phyloP scores from a whole-genome alignment of 148 eudicot genomes.

The Silene uniflora region DNA sequence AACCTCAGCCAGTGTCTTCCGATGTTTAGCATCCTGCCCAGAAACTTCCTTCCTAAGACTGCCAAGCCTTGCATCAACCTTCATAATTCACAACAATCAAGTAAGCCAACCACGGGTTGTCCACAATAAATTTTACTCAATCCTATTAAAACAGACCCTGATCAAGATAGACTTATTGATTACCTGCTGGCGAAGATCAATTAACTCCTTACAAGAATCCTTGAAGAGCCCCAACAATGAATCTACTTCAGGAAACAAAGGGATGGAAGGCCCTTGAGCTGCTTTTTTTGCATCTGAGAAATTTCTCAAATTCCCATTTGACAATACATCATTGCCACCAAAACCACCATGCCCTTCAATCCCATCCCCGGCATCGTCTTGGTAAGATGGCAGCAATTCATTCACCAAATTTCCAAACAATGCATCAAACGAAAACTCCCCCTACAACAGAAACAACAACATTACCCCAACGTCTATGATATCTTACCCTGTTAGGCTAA shows the following conservation, averaged over 20 bases:
- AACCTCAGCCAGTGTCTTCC: slow-evolving; percentile 95
- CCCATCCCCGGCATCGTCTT: slow-evolving; percentile 61
- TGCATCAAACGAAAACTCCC: slow-evolving; percentile 95
- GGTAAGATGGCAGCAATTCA: slow-evolving; percentile 70
- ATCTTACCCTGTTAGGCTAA: background rate
- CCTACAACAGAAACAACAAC: slow-evolving; percentile 39
- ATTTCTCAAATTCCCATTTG: slow-evolving; percentile 52
- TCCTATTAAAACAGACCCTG: background rate
- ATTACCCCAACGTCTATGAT: background rate
- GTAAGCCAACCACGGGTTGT: slow-evolving; percentile 7
- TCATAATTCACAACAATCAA: slow-evolving; percentile 18
- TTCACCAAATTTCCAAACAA: slow-evolving; percentile 91
- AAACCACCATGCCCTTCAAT: slow-evolving; percentile 47
- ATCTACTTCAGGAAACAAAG: slow-evolving; percentile 95
- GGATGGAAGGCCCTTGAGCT: slow-evolving; percentile 56
- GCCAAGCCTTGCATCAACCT: slow-evolving; percentile 85
- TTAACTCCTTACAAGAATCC: slow-evolving; percentile 80
- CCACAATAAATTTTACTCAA: background rate
- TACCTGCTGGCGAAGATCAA: slow-evolving; percentile 83
- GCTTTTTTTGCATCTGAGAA: slow-evolving; percentile 37
- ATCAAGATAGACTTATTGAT: background rate
- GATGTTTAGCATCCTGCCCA: slow-evolving; percentile 87
- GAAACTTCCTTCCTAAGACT: slow-evolving; percentile 86
- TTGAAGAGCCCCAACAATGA: slow-evolving; percentile 69
- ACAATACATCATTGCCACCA: slow-evolving; percentile 40